phyloP scores from a whole-genome alignment of 1,284 basidiomycete species.

The Rhizoctonia solani region DNA sequence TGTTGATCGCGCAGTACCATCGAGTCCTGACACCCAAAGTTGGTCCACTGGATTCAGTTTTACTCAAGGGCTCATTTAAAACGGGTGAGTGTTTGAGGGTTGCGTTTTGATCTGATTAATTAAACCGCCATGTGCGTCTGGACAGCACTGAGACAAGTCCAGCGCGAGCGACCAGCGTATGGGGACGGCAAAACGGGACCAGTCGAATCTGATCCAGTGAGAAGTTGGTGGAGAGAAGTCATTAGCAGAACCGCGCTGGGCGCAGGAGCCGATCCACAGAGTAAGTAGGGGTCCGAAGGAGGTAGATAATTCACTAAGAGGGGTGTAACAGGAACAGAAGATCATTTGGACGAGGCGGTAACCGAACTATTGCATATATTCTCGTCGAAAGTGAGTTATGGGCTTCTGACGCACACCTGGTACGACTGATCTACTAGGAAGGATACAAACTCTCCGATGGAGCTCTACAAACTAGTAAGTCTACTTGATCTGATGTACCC shows the following conservation, averaged over 20 bases:
- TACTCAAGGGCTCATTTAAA: slow-evolving; percentile 30
- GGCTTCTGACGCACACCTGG: not conserved
- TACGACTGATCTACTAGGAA: slow-evolving; percentile 44
- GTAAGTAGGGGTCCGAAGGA: not conserved
- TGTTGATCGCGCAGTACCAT: slow-evolving; percentile 1
- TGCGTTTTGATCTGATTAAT: not conserved
- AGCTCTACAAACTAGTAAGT: slow-evolving; percentile 60
- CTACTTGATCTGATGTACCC: slow-evolving; percentile 35
- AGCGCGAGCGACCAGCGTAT: slow-evolving; percentile 61
- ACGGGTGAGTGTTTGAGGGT: slow-evolving; percentile 5
- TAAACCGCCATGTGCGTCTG: not conserved
- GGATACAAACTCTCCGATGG: slow-evolving; percentile 73
- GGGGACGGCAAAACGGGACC: slow-evolving; percentile 36
- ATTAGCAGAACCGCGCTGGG: slow-evolving; percentile 70
- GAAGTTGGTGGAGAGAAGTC: slow-evolving; percentile 73
- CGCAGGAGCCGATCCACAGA: slow-evolving; percentile 62
- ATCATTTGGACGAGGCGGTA: slow-evolving; percentile 48
- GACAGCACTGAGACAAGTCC: slow-evolving; percentile 64
- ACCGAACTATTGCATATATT: slow-evolving; percentile 44
- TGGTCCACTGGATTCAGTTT: not conserved
- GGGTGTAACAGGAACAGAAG: slow-evolving; percentile 31
- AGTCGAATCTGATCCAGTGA: slow-evolving; percentile 48
- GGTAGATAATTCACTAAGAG: slow-evolving; percentile 37
- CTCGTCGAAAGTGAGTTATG: slow-evolving; percentile 6
- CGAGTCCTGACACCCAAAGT: slow-evolving; percentile 6